Evolutionary conservation across 176 grass and related monocot genomes (phyloP).

Genomic region (Themeda triandra): DNA sequence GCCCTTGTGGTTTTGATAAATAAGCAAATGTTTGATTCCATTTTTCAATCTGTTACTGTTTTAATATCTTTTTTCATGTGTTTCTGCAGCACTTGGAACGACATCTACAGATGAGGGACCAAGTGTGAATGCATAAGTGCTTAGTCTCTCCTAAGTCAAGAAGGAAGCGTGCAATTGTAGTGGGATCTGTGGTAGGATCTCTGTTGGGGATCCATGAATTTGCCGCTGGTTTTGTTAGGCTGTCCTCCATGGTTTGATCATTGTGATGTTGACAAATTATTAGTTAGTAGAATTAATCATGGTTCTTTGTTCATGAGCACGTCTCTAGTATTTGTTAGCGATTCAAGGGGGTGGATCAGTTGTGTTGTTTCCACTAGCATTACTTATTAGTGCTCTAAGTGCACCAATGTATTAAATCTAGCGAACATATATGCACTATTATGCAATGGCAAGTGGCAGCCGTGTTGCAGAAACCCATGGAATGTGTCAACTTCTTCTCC

Average conservation of each 20-base stretch:
- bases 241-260: neutral
- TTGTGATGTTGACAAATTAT: neutral
- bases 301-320: neutral
- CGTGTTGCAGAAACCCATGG: neutral
- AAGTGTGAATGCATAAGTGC: neutral
- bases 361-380: neutral
- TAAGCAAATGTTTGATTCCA: neutral
- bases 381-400: neutral
- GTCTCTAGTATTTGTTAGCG: neutral
- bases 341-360: neutral
- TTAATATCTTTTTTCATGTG: neutral
- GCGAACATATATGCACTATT: neutral
- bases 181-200: neutral
- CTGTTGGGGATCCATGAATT: neutral
- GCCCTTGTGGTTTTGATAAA: neutral
- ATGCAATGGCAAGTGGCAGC: neutral
- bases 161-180: neutral
- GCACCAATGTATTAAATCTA: too few relatives aligned
- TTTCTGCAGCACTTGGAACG: neutral
- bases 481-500: neutral
- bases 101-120: neutral
- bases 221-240: neutral
- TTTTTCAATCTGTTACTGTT: neutral
- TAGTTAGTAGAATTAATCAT: neutral
- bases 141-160: neutral